phyloP scores from a whole-genome alignment of 306 rosid genomes.

The Corylus avellana region DNA sequence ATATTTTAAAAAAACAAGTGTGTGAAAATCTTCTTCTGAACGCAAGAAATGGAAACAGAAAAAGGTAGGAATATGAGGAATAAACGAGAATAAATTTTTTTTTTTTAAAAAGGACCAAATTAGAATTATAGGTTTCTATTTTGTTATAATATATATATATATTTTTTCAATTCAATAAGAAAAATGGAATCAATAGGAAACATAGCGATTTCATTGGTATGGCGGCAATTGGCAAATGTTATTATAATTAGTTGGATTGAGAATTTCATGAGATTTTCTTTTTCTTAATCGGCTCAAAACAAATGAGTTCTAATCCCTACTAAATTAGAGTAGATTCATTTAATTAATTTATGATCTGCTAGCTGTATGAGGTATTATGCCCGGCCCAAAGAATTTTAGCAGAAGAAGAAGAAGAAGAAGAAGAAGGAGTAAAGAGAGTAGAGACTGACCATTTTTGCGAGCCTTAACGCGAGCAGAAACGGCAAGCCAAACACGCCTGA shows the following conservation, averaged over 20 bases:
- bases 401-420: neutral
- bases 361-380: too few relatives aligned
- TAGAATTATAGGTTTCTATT: neutral
- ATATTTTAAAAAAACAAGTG: neutral
- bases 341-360: too few relatives aligned
- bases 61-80: neutral
- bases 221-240: too few relatives aligned
- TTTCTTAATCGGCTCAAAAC: too few relatives aligned
- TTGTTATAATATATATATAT: neutral
- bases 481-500: slow-evolving; percentile 69
- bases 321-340: too few relatives aligned
- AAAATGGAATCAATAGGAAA: neutral
- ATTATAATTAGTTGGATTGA: too few relatives aligned
- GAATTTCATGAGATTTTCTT: too few relatives aligned
- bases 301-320: too few relatives aligned
- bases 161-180: neutral
- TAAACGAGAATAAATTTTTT: neutral
- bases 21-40: neutral
- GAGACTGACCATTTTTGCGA: slow-evolving; percentile 51
- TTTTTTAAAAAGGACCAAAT: neutral
- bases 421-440: neutral
- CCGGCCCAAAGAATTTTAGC: neutral
- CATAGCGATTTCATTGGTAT: too few relatives aligned
- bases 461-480: slow-evolving; percentile 64
- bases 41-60: neutral